phyloP scores from a whole-genome alignment of 2,329 filamentous ascomycete genomes.

The Aspergillus alliaceus region DNA sequence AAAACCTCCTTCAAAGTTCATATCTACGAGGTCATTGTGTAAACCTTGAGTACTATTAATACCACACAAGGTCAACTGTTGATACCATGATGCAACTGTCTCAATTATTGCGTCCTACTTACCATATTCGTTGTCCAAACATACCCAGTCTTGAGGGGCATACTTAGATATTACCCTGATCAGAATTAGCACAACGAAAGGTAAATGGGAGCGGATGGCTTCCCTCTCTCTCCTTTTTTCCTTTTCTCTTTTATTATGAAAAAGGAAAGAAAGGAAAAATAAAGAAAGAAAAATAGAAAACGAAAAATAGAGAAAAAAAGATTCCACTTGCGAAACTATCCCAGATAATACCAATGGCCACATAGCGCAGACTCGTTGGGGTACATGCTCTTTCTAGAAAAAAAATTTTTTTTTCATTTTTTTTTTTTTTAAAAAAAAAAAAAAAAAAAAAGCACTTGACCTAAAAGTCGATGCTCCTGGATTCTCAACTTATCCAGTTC shows the following conservation, averaged over 20 bases:
- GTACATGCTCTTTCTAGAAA: background rate
- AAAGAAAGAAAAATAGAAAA: too few relatives aligned
- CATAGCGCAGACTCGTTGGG: background rate
- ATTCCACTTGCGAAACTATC: too few relatives aligned
- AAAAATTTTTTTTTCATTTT: background rate
- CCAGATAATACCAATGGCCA: background rate
- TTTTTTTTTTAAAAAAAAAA: too few relatives aligned
- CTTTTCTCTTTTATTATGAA: background rate
- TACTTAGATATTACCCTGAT: background rate
- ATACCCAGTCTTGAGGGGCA: background rate
- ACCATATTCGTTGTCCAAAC: background rate
- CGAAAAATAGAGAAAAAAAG: too few relatives aligned
- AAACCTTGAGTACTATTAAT: background rate
- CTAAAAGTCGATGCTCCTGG: background rate
- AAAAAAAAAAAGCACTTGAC: too few relatives aligned
- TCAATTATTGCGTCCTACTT: background rate
- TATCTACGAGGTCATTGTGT: background rate
- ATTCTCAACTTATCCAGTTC: background rate
- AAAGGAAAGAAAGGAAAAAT: too few relatives aligned
- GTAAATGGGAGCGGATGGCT: background rate
- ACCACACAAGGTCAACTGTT: background rate
- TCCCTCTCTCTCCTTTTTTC: background rate
- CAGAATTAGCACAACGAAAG: background rate
- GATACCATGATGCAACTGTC: background rate
- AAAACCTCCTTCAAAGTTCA: slow-evolving; percentile 5